Evolutionary conservation across 495 filamentous ascomycete species (phyloP), one percentile per base, ranked within the genome.

Genomic region (Neurospora sp.): DNA sequence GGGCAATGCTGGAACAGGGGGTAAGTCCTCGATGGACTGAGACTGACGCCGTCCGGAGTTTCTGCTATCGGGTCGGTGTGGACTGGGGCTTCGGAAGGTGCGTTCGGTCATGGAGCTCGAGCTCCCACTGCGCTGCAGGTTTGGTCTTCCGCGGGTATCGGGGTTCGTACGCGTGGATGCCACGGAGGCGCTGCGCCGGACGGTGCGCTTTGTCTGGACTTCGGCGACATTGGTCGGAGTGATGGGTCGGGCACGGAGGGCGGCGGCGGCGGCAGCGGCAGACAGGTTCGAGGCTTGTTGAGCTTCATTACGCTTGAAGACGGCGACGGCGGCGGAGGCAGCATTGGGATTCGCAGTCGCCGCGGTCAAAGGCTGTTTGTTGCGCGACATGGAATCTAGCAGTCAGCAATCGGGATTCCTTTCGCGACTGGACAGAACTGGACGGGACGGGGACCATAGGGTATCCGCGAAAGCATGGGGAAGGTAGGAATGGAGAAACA

Each of bases 201-300:
- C 75, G 78, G 93, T 96, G 71, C 94, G 92, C 80, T 94, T 97
- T 0, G 94, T 97, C 80, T 94, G 89, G 39, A 96, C 88, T 82
- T 94, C 88, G 76, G 89, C 92, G 45, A 97, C 90, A 22, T 87
- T 86, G 16, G 88, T 92, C 53, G 94, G 94, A 38, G 91, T 90
- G 39, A 89, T 88, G 7, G 93, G 89, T 74, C 90, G 89, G 53
- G 90, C 91, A 71, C 91, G 89, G 59, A 97, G 85, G 22, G 94
- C 94, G 22, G 94, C 89, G 9, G 93, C 93, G 3, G 94, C 94
- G 8, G 94, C 94, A 8, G 94, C 91, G 39, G 90, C 90, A 22
- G 94, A 96, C 39, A 97, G 86, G 53, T 77, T 83, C 77, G 88
- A 88, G 53, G 53, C 27, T 65, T 65, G 53, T 14, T 65, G 53